Evolutionary conservation across 2,329 filamentous ascomycete species (phyloP), one percentile per base, ranked within the genome.

Genomic region (Fusarium pininemorale): DNA sequence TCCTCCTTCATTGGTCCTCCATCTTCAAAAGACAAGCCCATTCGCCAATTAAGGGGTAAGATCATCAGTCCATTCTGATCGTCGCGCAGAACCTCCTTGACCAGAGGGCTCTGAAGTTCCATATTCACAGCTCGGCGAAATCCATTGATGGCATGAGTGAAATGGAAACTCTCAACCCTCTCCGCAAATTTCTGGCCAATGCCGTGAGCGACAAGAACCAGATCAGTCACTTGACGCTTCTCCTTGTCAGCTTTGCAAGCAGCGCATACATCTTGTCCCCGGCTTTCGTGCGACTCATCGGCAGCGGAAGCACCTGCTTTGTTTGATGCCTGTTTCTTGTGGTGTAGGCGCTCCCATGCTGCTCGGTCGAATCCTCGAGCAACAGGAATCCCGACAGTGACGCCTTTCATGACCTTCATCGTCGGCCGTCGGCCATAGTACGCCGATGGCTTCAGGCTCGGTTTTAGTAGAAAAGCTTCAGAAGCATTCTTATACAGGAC

Each of bases 171-270:
- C 82, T 98, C 96, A 69, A 98, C 94, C 18, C 95, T 89, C 80
- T 99, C 95, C 0, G 95, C 97, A 56, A 98, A 88, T 81, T 99
- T 98, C 81, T 99, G 96, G 0, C 96, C 96, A 73, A 99, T 98
- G 5, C 96, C 96, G 79, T 99, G 96, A 48, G 96, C 93, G 15
- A 98, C 94, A 9, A 99, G 87, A 4, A 98, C 90, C 13, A 99
- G 86, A 79, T 99, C 96, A 2, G 93, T 96, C 10, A 97, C 93
- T 69, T 91, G 90, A 4, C 91, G 91, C 35, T 87, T 86, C 47
- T 89, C 85, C 79, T 90, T 87, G 80, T 94, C 87, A 75, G 89
- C 84, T 79, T 87, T 83, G 83, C 94, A 92, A 78, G 91, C 88
- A 73, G 85, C 76, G 81, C 91, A 90, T 16, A 78, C 74, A 62